Base-by-base conservation (phyloP, 2,329 filamentous ascomycete genomes). In the Sphaerulina vaccinii region DNA sequence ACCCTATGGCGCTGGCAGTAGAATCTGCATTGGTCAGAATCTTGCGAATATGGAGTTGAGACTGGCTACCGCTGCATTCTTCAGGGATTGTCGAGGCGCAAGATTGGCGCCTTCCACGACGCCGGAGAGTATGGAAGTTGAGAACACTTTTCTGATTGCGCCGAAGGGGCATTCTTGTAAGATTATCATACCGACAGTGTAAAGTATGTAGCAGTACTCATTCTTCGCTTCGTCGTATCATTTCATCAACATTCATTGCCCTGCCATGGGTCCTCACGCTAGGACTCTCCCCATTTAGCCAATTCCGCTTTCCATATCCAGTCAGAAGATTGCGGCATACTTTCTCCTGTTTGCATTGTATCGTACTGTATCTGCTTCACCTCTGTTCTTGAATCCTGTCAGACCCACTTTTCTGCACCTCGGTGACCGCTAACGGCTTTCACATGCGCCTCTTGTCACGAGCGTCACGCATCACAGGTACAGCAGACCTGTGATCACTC, bases 1-100 rank as follows among this genome's bases (percentile, higher is more conserved):
- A 24, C 59, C 59, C 1, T 57, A 47, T 6, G 59, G 57, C 10
- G 51, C 40, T n/a, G 57, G 59, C 5, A 50, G 52, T 23, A 32
- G 55, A 16, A 55, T 57, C 5, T 61, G 61, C 23, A 42, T 61
- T 6, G 61, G 61, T 13, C 46, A 52, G 40, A 51, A 63, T 41
- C 52, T 63, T 32, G 59, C 59, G 5, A 38, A 54, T 10, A 55
- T 62, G 52, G 59, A 61, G 43, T 18, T 61, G 19, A 54, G 55
- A n/a, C 43, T 55, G 9, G 52, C 55, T 2, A 48, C 52, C 7
- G 57, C 57, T 3, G 37, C 44, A 5, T 62, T 63, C 37, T 63
- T 60, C 47, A 50, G 57, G 10, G 41, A 48, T 11, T 61, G 51
- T 29, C 40, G 42, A 21, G 54, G 48, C 29, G 54, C 58, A 3